Conservation (phyloP, 495 filamentous ascomycete species). For the Tirmania nivea region DNA sequence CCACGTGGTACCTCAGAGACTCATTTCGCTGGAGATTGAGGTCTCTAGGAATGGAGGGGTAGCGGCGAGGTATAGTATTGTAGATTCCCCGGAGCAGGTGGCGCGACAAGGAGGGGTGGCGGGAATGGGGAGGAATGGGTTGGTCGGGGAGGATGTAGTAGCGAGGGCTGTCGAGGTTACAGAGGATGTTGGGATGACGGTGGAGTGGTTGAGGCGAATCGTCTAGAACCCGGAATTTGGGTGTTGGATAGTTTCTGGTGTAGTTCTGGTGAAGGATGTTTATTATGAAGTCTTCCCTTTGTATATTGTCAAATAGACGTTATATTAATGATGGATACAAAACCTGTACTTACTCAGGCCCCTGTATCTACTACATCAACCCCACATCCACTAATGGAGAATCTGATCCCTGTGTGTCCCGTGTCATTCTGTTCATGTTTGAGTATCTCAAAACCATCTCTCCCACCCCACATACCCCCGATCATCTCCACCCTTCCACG, state of each 20-base stretch:
- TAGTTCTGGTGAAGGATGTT: no score
- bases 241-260: no score
- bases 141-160: slow-evolving; percentile 4
- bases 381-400: no score
- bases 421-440: not conserved
- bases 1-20: not conserved
- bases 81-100: not conserved
- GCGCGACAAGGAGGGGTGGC: slow-evolving; percentile 2
- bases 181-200: slow-evolving; percentile 10
- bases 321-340: no score
- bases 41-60: not conserved
- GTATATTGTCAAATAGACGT: no score
- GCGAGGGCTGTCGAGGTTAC: slow-evolving; percentile 4
- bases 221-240: no score
- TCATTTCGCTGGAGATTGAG: not conserved
- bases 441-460: not conserved
- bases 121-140: slow-evolving; percentile 1
- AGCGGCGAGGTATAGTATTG: not conserved
- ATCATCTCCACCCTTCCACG: no score
- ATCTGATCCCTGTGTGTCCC: no score
- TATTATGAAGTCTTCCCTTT: no score
- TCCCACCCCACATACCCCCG: not conserved
- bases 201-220: not conserved
- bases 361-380: no score
- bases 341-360: no score